Evolutionary conservation across 495 filamentous ascomycete genomes (phyloP), one percentile per base, ranked within the genome.

Genomic region (Penicillium atrosanguineum): DNA sequence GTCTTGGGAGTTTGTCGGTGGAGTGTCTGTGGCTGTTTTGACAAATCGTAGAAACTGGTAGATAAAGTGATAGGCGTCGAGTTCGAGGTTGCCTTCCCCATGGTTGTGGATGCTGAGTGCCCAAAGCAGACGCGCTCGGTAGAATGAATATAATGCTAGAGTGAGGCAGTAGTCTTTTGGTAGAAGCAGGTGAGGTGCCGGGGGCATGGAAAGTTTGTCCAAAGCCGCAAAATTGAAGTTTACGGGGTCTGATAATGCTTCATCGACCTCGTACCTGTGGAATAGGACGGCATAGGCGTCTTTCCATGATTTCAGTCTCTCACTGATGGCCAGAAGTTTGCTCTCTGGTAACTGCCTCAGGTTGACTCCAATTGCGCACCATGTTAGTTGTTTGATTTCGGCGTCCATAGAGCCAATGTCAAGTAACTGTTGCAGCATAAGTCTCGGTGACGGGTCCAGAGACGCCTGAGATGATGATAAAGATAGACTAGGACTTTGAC

Each of bases 351-450:
- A 14, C 4, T 19, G 34, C 28, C 34, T 47, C 11, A 28, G 28
- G 21, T 54, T 20, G 14, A 19, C 52, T 16, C 23, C 37, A 23
- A 41, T 36, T 29, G 45, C 26, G 16, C 52, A 47, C 52, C 52
- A 54, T 7, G 42, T 43, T 8, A 54, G 14, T 9, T 41, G 52
- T 21, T 54, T 54, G 37, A 54, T 29, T 12, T 54, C 37, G 25
- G 19, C 18, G 31, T 54, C 52, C 36, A 40, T 40, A 21, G 52
- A 47, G 23, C 31, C 45, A 19, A 54, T 42, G 14, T 54, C 52
- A 16, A 54, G 44, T 7, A 54, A 7, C 19, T 54, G 44, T 19
- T 54, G 52, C 6, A 54, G 44, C 52, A 54, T 6, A 18, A 6
- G 37, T 39, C 15, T 48, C 15, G 25, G 48, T 23, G 19, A 26